Percentiles rank a stretch among this genome's conserved stretches.
Conservation (phyloP, 352 stramenopile genomes). For the Aphanomyces astaci region DNA sequence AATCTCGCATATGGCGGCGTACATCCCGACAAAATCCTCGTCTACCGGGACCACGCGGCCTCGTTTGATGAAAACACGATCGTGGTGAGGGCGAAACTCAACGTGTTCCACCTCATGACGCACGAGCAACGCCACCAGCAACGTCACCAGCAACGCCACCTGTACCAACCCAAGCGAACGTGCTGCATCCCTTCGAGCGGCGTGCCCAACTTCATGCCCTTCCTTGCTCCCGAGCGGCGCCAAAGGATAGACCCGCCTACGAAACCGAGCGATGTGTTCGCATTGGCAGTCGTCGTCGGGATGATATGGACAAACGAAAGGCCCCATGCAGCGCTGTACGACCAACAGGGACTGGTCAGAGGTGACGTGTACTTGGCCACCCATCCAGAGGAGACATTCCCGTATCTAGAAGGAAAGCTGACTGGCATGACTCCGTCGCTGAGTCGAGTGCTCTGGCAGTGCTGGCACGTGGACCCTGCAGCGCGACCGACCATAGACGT, state of each 20-base stretch:
- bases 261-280: not conserved
- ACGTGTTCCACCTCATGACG: conserved; percentile 4
- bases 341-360: not conserved
- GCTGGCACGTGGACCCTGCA: not conserved
- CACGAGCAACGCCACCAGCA: no score
- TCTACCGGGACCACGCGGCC: not conserved
- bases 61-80: not conserved
- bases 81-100: not conserved
- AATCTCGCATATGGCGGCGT: not conserved
- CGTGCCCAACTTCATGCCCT: not conserved
- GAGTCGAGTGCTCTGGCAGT: not conserved
- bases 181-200: not conserved
- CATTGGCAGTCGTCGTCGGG: not conserved
- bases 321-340: not conserved
- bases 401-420: no score
- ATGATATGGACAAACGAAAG: not conserved
- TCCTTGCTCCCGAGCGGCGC: not conserved
- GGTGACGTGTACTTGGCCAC: not conserved
- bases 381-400: not conserved
- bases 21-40: conserved; percentile 4
- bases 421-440: not conserved
- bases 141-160: not conserved
- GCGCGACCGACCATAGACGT: not conserved
- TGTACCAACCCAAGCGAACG: not conserved
- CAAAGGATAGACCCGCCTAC: not conserved